Conservation (phyloP, 1,284 basidiomycete genomes). For the Phaffia rhodozyma region DNA sequence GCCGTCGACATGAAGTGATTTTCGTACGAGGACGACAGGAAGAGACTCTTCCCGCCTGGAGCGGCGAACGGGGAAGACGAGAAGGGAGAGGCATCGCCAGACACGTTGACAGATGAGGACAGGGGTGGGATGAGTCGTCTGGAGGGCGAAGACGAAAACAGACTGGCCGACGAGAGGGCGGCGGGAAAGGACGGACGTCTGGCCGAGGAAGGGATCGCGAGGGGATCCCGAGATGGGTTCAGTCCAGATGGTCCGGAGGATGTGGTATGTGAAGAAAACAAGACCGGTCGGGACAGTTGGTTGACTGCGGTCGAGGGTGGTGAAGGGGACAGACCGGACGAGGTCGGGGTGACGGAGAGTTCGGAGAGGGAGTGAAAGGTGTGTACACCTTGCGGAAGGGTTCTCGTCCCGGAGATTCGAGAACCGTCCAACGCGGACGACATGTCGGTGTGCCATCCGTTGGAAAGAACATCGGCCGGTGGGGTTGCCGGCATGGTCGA, state of each 20-base stretch:
- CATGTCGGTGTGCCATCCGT: too few species aligned
- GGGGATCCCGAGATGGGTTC: neutral
- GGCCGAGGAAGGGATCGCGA: too few species aligned
- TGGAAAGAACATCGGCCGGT: too few species aligned
- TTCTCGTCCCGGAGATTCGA: too few species aligned
- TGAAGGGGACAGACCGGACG: neutral
- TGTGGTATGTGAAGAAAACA: neutral
- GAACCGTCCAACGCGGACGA: too few species aligned
- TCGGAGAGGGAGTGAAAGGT: neutral
- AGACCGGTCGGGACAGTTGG: neutral
- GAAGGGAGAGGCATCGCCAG: constrained; percentile 49
- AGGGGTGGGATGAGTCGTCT: neutral
- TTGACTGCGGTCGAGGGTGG: neutral
- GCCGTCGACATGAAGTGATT: neutral
- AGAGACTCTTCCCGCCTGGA: constrained; percentile 14
- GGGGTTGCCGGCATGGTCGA: too few species aligned
- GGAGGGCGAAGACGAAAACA: neutral
- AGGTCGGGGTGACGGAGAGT: neutral
- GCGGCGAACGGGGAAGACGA: constrained; percentile 45
- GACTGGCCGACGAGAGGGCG: neutral
- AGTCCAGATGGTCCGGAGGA: neutral
- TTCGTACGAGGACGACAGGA: constrained; percentile 19
- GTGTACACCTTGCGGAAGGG: neutral
- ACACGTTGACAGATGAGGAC: neutral
- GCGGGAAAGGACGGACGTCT: neutral